Evolutionary conservation across 495 filamentous ascomycete species (phyloP), one percentile per base, ranked within the genome.

Genomic region (Tuber borchii): DNA sequence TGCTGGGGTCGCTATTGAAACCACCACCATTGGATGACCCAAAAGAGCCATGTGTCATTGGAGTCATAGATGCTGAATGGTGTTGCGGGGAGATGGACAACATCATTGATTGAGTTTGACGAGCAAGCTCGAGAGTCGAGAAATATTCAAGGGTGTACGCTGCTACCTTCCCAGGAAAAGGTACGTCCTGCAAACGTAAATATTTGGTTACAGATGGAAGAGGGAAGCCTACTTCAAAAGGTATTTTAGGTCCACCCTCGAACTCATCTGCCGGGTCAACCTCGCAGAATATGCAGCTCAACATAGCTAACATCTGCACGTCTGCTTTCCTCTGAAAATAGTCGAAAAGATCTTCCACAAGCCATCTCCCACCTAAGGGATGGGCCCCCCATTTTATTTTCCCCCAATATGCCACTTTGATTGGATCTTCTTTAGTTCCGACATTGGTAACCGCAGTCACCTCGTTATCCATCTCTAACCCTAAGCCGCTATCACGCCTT

Each of bases 271-370:
- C 82, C 10, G 89, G 87, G 56, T 85, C 84, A 16, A 83, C 83
- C 75, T 96, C 92, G 71, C 89, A 89, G 74, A 97, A 91, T 69
- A 97, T 90, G 82, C 94, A 97, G 1, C 94, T 91, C 19, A 97
- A 87, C 94, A 97, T 97, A 46, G 93, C 95, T 26, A 97, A 86
- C 94, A 97, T 97, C 83, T 97, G 94, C 4, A 95, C 85, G 82
- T 97, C 93, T 2, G 90, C 93, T 43, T 90, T 86, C 51, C 85
- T 87, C 82, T 97, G 93, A 77, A 92, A 97, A 82, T 97, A 88
- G 20, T 88, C 87, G 80, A 97, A 93, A 26, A 89, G 85, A 71
- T 89, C 86, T 37, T 86, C 84, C 61, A 97, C 90, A 46, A 97
- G 86, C 86, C 90, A 91, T 56, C 87, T 86, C n/a, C 87, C 85